Conservation (phyloP, 208 protist species). For the Crithidia brevicula region DNA sequence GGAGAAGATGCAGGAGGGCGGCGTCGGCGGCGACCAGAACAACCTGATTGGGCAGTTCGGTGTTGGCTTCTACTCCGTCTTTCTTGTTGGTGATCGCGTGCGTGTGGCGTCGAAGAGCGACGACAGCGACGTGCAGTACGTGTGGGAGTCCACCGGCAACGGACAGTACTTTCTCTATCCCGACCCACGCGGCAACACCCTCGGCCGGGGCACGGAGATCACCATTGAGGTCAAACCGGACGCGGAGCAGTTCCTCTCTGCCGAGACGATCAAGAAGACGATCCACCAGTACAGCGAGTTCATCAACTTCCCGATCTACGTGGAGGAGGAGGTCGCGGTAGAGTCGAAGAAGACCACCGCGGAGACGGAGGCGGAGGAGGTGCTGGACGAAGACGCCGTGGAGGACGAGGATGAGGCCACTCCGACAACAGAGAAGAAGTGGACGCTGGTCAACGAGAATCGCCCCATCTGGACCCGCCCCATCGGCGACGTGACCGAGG, state of each 20-base stretch:
- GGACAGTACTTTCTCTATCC: slow-evolving; percentile 95
- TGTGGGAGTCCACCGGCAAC: slow-evolving; percentile 98
- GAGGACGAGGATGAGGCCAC: slow-evolving; percentile 58
- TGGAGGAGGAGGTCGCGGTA: slow-evolving; percentile 81
- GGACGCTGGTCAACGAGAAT: slow-evolving; percentile 97
- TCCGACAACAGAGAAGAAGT: slow-evolving; percentile 86
- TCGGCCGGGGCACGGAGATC: slow-evolving; percentile 98
- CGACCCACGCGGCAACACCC: slow-evolving; percentile 94
- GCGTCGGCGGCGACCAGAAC: slow-evolving; percentile 58
- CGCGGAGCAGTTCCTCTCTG: slow-evolving; percentile 95
- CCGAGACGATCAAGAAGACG: slow-evolving; percentile 89
- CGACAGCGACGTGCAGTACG: slow-evolving; percentile 93
- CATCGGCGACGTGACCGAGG: slow-evolving; percentile 94
- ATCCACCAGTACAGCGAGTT: slow-evolving; percentile 99
- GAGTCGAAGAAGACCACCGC: slow-evolving; percentile 47
- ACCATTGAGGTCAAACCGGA: slow-evolving; percentile 97
- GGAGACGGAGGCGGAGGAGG: slow-evolving; percentile 62
- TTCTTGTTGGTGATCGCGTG: slow-evolving; percentile 99
- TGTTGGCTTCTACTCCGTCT: slow-evolving; percentile 99
- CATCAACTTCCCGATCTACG: slow-evolving; percentile 99
- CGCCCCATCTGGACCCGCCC: slow-evolving; percentile 99
- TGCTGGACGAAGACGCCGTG: slow-evolving; percentile 40
- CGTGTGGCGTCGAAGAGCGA: slow-evolving; percentile 96
- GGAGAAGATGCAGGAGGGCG: slow-evolving; percentile 65
- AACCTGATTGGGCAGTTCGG: slow-evolving; percentile 99